These are phyloP conservation scores for Acer negundo DNA, from an alignment of 345 rosid genomes.

Conservation along the genomic window DNA sequence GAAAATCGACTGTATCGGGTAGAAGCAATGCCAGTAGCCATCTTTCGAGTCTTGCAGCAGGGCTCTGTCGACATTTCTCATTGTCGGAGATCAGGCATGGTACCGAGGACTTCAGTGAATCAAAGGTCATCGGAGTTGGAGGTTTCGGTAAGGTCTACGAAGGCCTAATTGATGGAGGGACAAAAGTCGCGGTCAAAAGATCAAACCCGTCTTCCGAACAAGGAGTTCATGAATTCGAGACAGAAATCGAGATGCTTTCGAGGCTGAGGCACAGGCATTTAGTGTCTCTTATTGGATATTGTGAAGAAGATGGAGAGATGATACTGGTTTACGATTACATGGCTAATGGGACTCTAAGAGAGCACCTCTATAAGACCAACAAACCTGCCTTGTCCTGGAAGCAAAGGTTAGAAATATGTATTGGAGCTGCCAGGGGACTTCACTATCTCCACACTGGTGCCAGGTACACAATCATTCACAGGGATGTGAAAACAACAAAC, in stretches of 20 bases:
- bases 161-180: conserved; percentile 48
- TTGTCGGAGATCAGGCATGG: conserved; percentile 45
- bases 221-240: conserved; percentile 60
- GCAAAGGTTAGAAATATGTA: conserved; percentile 63
- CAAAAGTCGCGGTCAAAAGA: conserved; percentile 59
- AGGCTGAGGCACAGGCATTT: conserved; percentile 67
- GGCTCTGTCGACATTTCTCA: conserved; percentile 64
- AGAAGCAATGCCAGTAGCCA: conserved; percentile 34
- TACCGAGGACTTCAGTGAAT: conserved; percentile 52
- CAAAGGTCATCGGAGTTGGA: conserved; percentile 59
- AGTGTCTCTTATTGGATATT: conserved; percentile 66
- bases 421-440: conserved; percentile 71
- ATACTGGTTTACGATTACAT: conserved; percentile 65
- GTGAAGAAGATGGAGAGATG: conserved; percentile 69
- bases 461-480: conserved; percentile 57
- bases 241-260: conserved; percentile 72
- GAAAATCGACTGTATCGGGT: conserved; percentile 40
- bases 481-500: conserved; percentile 79
- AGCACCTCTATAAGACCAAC: conserved; percentile 42
- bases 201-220: conserved; percentile 68
- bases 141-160: conserved; percentile 69
- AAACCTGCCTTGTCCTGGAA: conserved; percentile 50
- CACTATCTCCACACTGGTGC: conserved; percentile 80
- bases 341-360: conserved; percentile 64
- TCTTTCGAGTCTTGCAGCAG: conserved; percentile 46